Base-by-base conservation (phyloP, 768 basidiomycete species). In the Ramaria sp. region DNA sequence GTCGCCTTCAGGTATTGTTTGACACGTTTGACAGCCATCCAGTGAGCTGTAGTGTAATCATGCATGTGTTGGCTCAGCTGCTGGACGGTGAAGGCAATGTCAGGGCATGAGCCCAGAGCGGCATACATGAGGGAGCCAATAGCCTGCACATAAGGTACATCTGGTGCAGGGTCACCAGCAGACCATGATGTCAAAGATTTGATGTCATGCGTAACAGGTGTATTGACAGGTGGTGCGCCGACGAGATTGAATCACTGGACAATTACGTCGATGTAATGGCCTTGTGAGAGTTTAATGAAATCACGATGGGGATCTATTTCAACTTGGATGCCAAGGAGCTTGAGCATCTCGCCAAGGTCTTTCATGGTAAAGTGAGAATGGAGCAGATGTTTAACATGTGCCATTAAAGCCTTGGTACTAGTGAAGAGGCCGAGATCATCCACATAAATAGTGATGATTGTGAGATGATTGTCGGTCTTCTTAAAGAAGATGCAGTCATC, bases 281-380 rank as follows among this genome's bases (percentile, higher is more conserved):
- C 45, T 38, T 63, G 62, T 1, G 49, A 54, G 11, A 63, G 11
- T 4, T 33, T 46, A 20, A 60, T 39, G 2, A 49, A 45, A n/a
- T 24, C 13, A 1, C 60, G 62, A 7, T 53, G 65, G 19, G 59
- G 65, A 48, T 59, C 46, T 19, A 42, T 33, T 4, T 15, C 49
- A 41, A 76, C 67, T 7, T 62, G 65, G n/a, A 78, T 73, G 0
- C 75, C 74, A 1, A 79, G 54, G 37, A 63, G 57, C 42, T 65
- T 70, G 2, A 62, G 57, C 0, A 66, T 57, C 5, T 68, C 63
- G 0, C 71, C 72, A 0, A 73, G 65, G 30, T 72, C 71, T 5
- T 68, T 64, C 7, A 75, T 71, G 9, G 58, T 59, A 67, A 68
- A 76, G 3, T 60, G 43, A 15, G 17, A 4, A 13, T 57, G 6